Evolutionary conservation across 768 basidiomycete genomes (phyloP).

Genomic region (Naematelia aurantialba): DNA sequence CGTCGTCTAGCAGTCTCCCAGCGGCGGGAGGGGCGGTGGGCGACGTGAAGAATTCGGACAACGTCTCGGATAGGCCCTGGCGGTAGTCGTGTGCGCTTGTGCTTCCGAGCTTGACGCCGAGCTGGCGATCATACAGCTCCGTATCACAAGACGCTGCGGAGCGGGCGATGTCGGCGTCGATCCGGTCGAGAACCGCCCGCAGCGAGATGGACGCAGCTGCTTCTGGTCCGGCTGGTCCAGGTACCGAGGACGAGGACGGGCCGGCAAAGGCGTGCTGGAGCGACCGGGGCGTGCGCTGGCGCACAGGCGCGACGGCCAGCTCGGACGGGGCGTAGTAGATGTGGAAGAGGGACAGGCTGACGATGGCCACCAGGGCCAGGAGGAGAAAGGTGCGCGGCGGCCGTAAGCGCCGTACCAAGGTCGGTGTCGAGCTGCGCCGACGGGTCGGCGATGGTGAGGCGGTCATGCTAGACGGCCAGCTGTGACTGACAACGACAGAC

Average conservation of each 20-base stretch:
- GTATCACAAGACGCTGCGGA: slow-evolving; percentile 1
- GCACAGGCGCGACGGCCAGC: not conserved
- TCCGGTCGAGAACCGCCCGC: not conserved
- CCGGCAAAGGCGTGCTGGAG: not conserved
- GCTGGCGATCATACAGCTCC: not conserved
- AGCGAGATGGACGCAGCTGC: not conserved
- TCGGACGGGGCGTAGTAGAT: not conserved
- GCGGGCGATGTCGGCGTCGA: not conserved
- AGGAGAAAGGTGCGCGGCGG: not conserved
- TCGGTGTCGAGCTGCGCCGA: not conserved
- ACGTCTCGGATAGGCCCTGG: not conserved
- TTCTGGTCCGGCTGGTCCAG: not conserved
- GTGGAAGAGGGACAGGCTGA: not conserved
- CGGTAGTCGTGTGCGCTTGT: slow-evolving; percentile 6
- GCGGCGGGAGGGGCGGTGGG: not conserved
- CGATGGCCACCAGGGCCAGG: not conserved
- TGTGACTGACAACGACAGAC: not conserved
- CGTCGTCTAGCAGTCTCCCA: slow-evolving; percentile 5
- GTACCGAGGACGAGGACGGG: too few species aligned
- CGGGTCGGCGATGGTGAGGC: not conserved
- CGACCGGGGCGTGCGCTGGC: not conserved
- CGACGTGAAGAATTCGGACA: slow-evolving; percentile 9
- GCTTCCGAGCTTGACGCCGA: slow-evolving; percentile 8
- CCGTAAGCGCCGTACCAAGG: not conserved
- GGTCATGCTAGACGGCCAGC: not conserved